Base-by-base conservation (phyloP, 2,329 filamentous ascomycete species). In the Ustilaginoidea virens region DNA sequence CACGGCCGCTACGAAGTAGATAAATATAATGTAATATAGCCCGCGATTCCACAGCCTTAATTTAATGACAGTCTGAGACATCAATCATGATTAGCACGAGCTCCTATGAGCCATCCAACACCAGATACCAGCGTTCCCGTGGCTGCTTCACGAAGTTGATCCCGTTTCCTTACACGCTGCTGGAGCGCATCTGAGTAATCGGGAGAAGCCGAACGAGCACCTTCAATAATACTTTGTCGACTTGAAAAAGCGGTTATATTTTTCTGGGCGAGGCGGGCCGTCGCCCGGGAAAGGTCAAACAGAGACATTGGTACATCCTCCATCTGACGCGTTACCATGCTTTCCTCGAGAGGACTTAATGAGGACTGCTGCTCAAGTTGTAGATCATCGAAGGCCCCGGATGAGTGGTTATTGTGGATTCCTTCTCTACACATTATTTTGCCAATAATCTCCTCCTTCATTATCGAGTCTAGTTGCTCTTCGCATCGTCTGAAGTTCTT, bases 401-500 rank as follows among this genome's bases (percentile, higher is more conserved):
- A 69, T 46, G 73, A 60, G 5, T 66, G 49, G 32, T 63, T 60
- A 22, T 63, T 45, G 39, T 81, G 74, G 1, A 66, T 75, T 11
- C 65, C 63, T 9, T 71, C 65, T 43, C 83, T 76, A 65, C 79
- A 83, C 2, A 69, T 72, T n/a, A 65, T 58, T 43, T 83, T 80
- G 23, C 68, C 68, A 31, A 68, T 70, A 4, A 69, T 68, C 42
- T 87, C 80, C 19, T 73, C 66, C 28, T 66, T 66, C 10, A 81
- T 60, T 3, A 78, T 63, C 0, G 64, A 62, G 28, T 75, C 74
- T 28, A 82, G 69, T 46, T 87, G 79, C 41, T 82, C 76, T 44
- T 92, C 81, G 38, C 79, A 85, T 25, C 77, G 66, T 9, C 78
- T 70, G 60, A 80, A 90, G 1, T 71, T 74, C 28, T 72, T 74